phyloP scores from a whole-genome alignment of 2,329 filamentous ascomycete genomes.

The Trichoderma sp. region DNA sequence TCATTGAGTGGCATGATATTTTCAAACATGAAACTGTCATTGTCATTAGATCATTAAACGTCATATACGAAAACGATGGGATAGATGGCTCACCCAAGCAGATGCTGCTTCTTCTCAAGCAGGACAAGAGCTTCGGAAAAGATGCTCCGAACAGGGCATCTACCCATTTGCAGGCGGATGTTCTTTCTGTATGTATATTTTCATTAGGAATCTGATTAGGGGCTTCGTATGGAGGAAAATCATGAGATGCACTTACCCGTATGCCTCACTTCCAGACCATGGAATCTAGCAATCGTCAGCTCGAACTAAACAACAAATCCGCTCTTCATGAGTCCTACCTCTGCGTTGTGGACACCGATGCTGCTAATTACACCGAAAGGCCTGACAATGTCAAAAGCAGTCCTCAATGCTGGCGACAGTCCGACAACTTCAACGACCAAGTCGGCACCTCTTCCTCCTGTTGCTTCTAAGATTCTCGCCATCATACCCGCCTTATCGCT shows the following conservation, averaged over 20 bases:
- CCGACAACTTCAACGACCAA: slow-evolving; percentile 79
- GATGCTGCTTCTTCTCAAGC: slow-evolving; percentile 63
- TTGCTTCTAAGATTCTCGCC: slow-evolving; percentile 69
- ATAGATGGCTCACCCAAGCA: slow-evolving; percentile 44
- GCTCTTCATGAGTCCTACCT: slow-evolving; percentile 46
- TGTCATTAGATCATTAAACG: not conserved
- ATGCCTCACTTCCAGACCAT: slow-evolving; percentile 64
- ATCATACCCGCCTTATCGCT: slow-evolving; percentile 64
- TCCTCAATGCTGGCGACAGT: slow-evolving; percentile 64
- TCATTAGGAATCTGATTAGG: not conserved
- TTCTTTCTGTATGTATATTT: slow-evolving; percentile 57
- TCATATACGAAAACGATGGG: fast-evolving
- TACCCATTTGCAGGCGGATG: slow-evolving; percentile 69
- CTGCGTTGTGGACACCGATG: slow-evolving; percentile 72
- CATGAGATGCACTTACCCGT: slow-evolving; percentile 42
- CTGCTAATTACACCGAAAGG: slow-evolving; percentile 73
- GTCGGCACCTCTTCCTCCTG: slow-evolving; percentile 79
- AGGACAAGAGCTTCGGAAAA: slow-evolving; percentile 64
- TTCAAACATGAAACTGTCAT: slow-evolving; percentile 69
- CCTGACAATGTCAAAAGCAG: slow-evolving; percentile 68
- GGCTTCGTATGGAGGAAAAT: not conserved
- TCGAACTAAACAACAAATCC: not conserved
- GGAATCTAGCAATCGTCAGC: slow-evolving; percentile 50
- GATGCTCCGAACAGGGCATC: slow-evolving; percentile 71
- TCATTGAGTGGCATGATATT: slow-evolving; percentile 68